Conservation (phyloP, 1,284 basidiomycete species). For the Coniferiporia weirii region DNA sequence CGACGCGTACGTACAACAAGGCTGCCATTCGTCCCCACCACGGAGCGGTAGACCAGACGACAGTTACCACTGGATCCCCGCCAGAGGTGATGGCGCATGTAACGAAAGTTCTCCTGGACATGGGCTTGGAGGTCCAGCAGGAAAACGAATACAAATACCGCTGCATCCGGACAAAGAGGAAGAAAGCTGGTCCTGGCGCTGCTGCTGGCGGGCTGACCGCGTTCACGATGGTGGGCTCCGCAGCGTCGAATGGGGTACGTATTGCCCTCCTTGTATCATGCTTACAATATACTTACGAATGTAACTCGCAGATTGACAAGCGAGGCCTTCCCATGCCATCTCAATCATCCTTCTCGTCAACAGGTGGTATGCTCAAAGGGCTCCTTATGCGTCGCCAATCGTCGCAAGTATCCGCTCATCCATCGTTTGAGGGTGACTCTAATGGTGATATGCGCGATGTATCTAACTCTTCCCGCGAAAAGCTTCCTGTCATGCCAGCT, state of each 20-base stretch:
- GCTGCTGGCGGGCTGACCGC: constrained; percentile 54
- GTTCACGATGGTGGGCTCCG: constrained; percentile 72
- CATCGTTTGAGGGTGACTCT: constrained; percentile 39
- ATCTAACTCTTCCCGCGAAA: constrained; percentile 20
- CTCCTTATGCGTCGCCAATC: constrained; percentile 84
- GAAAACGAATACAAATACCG: constrained; percentile 88
- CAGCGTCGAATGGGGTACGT: constrained; percentile 76
- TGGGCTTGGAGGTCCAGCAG: constrained; percentile 87
- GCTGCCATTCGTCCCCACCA: constrained; percentile 79
- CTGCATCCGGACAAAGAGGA: constrained; percentile 71
- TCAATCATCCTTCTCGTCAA: constrained; percentile 54
- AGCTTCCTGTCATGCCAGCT: constrained; percentile 27
- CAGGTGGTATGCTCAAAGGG: constrained; percentile 78
- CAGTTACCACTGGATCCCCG: constrained; percentile 81
- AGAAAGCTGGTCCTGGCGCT: constrained; percentile 43
- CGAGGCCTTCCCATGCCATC: constrained; percentile 77
- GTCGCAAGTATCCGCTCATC: constrained; percentile 60
- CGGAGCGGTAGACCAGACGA: constrained; percentile 90
- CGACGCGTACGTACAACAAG: constrained; percentile 34
- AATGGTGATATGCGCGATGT: constrained; percentile 21
- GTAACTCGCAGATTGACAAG: constrained; percentile 63
- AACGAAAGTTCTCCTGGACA: constrained; percentile 70
- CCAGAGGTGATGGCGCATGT: constrained; percentile 87
- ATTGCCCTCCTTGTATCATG: constrained; percentile 3
- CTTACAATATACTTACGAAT: constrained; percentile 8